Percentiles rank a stretch among this genome's conserved stretches.
Conservation (phyloP, 1,139 yeast species). For the Meyerozyma guilliermondii region DNA sequence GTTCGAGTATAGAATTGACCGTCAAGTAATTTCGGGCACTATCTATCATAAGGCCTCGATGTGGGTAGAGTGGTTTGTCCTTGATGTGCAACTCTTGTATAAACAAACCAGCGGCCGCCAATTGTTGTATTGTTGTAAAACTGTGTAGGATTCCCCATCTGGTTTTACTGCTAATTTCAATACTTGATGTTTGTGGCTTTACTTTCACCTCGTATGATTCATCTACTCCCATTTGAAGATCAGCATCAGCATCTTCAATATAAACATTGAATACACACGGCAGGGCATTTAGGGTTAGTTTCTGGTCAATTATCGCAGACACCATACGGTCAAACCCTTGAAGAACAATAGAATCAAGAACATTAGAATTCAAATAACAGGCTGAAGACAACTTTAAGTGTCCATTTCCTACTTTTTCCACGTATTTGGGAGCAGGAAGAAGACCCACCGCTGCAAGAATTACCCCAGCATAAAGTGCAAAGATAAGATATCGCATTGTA, state of each 20-base stretch:
- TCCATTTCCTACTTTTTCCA: not conserved
- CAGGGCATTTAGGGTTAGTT: not conserved
- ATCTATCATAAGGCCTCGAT: constrained; percentile 7
- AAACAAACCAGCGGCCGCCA: constrained; percentile 15
- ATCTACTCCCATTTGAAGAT: constrained; percentile 36
- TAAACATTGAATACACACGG: constrained; percentile 7
- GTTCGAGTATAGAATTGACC: no score
- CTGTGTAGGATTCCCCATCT: constrained; percentile 46
- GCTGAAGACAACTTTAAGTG: not conserved
- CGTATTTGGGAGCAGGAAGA: not conserved
- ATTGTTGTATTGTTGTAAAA: constrained; percentile 40
- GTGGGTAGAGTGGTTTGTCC: constrained; percentile 38
- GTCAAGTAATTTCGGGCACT: no score
- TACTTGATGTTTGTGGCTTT: constrained; percentile 3
- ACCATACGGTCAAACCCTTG: not conserved
- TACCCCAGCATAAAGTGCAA: not conserved
- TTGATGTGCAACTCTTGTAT: constrained; percentile 13
- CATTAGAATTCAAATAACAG: not conserved
- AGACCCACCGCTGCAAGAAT: no score
- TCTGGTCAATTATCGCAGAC: not conserved
- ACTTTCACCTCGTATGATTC: constrained; percentile 32
- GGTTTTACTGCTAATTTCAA: constrained; percentile 28
- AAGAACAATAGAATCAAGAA: not conserved
- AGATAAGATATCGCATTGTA: not conserved
- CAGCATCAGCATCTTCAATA: constrained; percentile 23